phyloP scores from a whole-genome alignment of 805 yeast genomes.

The Hanseniaspora nectarophila region DNA sequence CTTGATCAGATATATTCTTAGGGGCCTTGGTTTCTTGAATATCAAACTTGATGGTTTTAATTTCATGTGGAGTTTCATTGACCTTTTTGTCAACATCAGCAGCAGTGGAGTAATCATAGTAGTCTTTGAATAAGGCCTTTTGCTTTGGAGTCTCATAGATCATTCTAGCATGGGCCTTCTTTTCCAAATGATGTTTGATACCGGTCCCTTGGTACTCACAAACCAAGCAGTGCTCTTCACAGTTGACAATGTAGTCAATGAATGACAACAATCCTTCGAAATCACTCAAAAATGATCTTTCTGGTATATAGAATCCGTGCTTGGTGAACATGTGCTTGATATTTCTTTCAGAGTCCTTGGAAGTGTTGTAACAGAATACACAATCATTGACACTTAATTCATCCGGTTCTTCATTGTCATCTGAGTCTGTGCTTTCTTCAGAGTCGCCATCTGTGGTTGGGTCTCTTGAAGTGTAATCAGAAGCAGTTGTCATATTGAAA shows the following conservation, averaged over 20 bases:
- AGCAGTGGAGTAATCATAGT: constrained; percentile 70
- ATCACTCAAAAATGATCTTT: constrained; percentile 54
- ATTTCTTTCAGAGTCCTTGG: constrained; percentile 44
- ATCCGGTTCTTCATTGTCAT: constrained; percentile 22
- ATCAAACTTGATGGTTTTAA: constrained; percentile 22
- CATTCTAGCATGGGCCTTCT: constrained; percentile 76
- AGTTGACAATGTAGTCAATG: constrained; percentile 66
- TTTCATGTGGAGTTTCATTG: constrained; percentile 24
- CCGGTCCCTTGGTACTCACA: constrained; percentile 89
- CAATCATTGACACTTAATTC: constrained; percentile 39
- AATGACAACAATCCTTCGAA: constrained; percentile 60
- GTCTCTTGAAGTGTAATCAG: constrained; percentile 29
- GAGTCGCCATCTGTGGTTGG: constrained; percentile 20
- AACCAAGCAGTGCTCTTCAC: constrained; percentile 71
- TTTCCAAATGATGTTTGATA: constrained; percentile 74
- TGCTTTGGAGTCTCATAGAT: constrained; percentile 81
- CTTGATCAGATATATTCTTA: constrained; percentile 25
- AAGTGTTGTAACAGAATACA: constrained; percentile 45
- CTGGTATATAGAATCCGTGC: constrained; percentile 87
- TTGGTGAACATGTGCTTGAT: constrained; percentile 62
- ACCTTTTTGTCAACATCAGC: constrained; percentile 32
- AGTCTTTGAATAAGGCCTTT: constrained; percentile 59
- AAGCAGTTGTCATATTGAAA: constrained; percentile 29
- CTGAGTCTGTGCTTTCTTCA: constrained; percentile 18
- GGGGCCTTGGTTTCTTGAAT: constrained; percentile 27